A percentile compares a stretch with the other conserved stretches of the same genome.
Evolutionary conservation across 192 early-diverging fungal species (phyloP).

Genomic region (Oehlia diaphana): DNA sequence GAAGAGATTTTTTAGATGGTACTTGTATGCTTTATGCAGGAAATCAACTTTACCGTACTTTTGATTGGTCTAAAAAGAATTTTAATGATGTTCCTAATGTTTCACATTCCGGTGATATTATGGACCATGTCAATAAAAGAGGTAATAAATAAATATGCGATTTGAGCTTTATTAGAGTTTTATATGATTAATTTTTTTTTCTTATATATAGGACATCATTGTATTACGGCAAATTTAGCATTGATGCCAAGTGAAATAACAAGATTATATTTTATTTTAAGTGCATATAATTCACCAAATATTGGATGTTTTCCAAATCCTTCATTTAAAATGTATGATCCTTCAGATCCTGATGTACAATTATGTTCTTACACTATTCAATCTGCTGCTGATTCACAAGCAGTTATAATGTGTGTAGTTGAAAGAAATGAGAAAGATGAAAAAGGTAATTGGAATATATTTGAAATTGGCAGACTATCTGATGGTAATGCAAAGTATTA

Average conservation of each 20-base stretch:
- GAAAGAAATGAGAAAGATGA: neutral
- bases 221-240: constrained; percentile 13
- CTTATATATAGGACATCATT: constrained; percentile 17
- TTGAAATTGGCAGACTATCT: constrained; percentile 15
- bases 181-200: neutral
- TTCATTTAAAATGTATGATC: constrained; percentile 24
- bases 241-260: neutral
- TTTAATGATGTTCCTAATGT: constrained; percentile 1
- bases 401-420: constrained; percentile 27
- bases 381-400: constrained; percentile 6
- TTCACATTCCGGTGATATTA: constrained; percentile 28
- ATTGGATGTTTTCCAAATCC: constrained; percentile 18
- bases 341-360: neutral
- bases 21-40: constrained; percentile 24
- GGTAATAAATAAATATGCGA: neutral
- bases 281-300: constrained; percentile 17
- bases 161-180: neutral
- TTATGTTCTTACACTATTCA: constrained; percentile 22
- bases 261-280: constrained; percentile 29
- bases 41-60: neutral
- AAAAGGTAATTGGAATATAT: constrained; percentile 1
- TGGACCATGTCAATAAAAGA: neutral
- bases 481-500: constrained; percentile 27
- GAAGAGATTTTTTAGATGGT: constrained; percentile 24
- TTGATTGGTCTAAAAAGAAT: neutral